Percentiles rank a stretch among this genome's conserved stretches.
Conservation (phyloP, 768 basidiomycete genomes). For the Leccinum longicurvipes region DNA sequence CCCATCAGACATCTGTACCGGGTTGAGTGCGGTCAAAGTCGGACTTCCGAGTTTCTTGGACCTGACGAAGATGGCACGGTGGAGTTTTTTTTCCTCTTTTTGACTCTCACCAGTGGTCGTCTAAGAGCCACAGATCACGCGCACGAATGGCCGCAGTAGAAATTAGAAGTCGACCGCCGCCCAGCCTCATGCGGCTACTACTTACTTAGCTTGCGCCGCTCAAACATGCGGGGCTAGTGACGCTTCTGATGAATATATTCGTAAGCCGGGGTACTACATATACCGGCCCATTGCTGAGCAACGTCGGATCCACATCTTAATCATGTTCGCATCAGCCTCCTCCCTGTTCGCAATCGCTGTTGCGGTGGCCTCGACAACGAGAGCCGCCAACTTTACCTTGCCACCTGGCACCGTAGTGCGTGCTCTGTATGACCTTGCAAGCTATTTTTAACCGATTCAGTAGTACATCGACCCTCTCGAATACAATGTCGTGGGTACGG, state of each 20-base stretch:
- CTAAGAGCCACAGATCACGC: not conserved
- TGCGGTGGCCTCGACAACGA: not conserved
- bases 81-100: not conserved
- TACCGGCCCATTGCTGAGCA: not conserved
- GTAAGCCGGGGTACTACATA: not conserved
- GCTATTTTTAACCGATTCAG: slow-evolving; percentile 28
- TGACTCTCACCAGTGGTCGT: not conserved
- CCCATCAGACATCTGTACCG: not conserved
- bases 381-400: slow-evolving; percentile 1
- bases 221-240: not conserved
- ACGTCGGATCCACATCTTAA: not conserved
- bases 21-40: not conserved
- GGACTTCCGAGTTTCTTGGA: not conserved
- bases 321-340: slow-evolving; percentile 4
- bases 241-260: not conserved
- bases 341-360: slow-evolving; percentile 1
- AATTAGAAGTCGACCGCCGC: too few species aligned
- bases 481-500: slow-evolving; percentile 50
- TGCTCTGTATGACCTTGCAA: not conserved
- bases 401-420: slow-evolving; percentile 22
- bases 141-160: too few species aligned
- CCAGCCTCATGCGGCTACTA: too few species aligned
- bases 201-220: not conserved
- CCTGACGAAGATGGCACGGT: not conserved
- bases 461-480: slow-evolving; percentile 51